phyloP scores from a whole-genome alignment of 768 basidiomycete genomes.

The Boletellus ananas region DNA sequence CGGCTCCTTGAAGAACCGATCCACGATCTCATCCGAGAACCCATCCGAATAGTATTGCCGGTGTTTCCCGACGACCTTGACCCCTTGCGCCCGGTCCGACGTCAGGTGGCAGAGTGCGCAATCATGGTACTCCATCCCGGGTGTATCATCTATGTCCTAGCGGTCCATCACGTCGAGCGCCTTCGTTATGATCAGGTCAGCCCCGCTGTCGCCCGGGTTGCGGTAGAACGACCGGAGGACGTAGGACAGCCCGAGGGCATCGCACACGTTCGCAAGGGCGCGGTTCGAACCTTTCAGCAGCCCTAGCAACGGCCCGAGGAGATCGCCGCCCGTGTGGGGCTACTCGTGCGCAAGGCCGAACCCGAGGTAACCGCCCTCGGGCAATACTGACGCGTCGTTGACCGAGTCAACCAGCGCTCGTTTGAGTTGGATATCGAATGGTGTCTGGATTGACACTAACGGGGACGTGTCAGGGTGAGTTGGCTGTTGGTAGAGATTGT shows the following conservation, averaged over 20 bases:
- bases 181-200: not conserved
- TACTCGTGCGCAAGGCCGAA: constrained; percentile 1
- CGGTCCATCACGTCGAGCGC: not conserved
- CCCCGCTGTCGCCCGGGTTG: not conserved
- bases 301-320: not conserved
- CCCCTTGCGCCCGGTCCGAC: constrained; percentile 2
- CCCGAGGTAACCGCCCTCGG: constrained; percentile 4
- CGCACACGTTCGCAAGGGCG: constrained; percentile 3
- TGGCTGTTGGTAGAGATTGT: not conserved
- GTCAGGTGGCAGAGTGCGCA: not conserved
- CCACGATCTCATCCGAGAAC: not conserved
- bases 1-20: not conserved
- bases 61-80: not conserved
- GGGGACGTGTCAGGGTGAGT: not conserved
- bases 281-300: not conserved
- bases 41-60: not conserved
- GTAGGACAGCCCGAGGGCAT: constrained; percentile 4
- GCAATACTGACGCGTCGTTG: not conserved
- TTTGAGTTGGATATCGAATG: not conserved
- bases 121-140: rapidly evolving
- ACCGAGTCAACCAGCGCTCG: not conserved
- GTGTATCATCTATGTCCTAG: not conserved
- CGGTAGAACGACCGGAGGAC: constrained; percentile 4
- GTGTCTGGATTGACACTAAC: not conserved
- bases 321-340: not conserved